Percentiles rank a stretch among this genome's conserved stretches.
phyloP scores from a whole-genome alignment of 164 flowering plant genomes.

The Aristolochia californica region DNA sequence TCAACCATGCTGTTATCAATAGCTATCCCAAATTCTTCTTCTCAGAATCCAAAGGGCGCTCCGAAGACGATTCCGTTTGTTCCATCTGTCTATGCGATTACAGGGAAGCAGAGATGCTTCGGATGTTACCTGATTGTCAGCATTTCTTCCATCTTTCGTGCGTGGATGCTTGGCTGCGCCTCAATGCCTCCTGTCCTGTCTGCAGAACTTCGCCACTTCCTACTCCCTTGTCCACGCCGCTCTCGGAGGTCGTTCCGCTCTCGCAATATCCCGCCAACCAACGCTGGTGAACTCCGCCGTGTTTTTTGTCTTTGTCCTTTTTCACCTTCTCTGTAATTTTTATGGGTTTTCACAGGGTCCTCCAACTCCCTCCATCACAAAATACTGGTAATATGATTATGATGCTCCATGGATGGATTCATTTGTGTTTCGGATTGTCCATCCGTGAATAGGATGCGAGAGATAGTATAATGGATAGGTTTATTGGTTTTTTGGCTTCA shows the following conservation, averaged over 20 bases:
- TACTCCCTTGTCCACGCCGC: constrained; percentile 86
- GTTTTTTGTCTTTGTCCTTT: neutral
- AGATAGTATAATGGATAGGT: no score
- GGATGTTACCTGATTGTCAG: constrained; percentile 94
- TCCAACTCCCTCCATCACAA: no score
- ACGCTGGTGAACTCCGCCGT: constrained; percentile 15
- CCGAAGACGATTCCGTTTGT: constrained; percentile 29
- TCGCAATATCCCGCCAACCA: constrained; percentile 56
- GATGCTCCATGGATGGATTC: no score
- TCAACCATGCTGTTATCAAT: constrained; percentile 36
- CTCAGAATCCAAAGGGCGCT: constrained; percentile 16
- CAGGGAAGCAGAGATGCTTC: constrained; percentile 74
- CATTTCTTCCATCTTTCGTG: constrained; percentile 74
- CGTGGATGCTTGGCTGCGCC: constrained; percentile 85
- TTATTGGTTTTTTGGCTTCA: no score
- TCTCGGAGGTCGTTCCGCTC: constrained; percentile 84
- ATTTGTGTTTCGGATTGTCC: no score
- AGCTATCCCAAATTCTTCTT: constrained; percentile 46
- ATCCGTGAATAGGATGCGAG: no score
- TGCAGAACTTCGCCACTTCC: constrained; percentile 96
- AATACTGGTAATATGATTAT: no score
- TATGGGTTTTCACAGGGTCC: no score
- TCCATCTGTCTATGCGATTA: constrained; percentile 86
- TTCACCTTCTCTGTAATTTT: neutral
- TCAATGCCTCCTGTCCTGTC: constrained; percentile 89